Evolutionary conservation across 2,329 filamentous ascomycete species (phyloP).

Genomic region (Hypoxylon rubiginosum): DNA sequence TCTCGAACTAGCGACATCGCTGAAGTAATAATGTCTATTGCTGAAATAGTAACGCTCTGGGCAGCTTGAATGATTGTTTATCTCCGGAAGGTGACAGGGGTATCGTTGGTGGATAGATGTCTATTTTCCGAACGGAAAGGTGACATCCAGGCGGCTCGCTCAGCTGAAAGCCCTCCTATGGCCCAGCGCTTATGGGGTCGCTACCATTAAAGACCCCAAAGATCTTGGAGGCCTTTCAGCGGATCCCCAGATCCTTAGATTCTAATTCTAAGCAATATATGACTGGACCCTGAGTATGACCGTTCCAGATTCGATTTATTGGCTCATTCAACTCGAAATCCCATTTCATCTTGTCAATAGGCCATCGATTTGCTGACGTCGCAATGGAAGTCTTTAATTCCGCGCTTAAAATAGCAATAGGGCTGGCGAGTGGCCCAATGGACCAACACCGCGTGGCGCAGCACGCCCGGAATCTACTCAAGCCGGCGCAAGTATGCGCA

Average conservation of each 20-base stretch:
- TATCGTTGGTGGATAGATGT: too few species aligned
- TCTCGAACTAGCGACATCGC: too few species aligned
- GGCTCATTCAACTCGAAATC: conserved; percentile 6
- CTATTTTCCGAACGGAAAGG: conserved; percentile 26
- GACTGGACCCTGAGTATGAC: not conserved
- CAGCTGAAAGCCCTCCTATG: not conserved
- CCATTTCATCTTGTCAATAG: conserved; percentile 5
- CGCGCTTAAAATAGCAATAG: conserved; percentile 9
- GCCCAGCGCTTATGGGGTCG: conserved; percentile 15
- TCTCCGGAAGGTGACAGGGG: too few species aligned
- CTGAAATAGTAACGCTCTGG: too few species aligned
- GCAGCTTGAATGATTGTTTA: too few species aligned
- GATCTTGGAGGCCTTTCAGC: conserved; percentile 3
- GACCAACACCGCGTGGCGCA: conserved; percentile 17
- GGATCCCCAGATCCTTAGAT: too few species aligned
- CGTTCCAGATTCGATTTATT: conserved; percentile 13
- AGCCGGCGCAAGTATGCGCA: conserved; percentile 11
- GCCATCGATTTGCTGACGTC: conserved; percentile 26
- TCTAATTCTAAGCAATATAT: not conserved
- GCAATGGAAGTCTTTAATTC: conserved; percentile 18
- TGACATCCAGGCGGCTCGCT: conserved; percentile 21
- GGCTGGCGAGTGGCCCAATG: not conserved
- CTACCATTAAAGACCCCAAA: conserved; percentile 12
- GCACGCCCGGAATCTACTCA: conserved; percentile 3
- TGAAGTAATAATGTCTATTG: too few species aligned